phyloP scores from a whole-genome alignment of 305 asterid genomes.

The Petunia hybrid region DNA sequence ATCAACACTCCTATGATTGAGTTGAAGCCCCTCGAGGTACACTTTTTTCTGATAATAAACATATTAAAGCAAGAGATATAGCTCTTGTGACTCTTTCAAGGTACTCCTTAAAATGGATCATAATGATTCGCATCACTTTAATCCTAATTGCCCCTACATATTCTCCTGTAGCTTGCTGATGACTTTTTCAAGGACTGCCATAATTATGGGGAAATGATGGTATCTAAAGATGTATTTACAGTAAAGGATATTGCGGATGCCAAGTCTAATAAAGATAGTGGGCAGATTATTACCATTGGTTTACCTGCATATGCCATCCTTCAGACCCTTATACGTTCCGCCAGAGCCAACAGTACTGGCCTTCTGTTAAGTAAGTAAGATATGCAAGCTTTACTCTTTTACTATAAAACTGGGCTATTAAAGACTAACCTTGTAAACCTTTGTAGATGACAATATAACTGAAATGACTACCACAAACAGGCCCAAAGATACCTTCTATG shows the following conservation, averaged over 20 bases:
- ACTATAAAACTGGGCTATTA: not conserved
- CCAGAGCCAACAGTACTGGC: slow-evolving; percentile 68
- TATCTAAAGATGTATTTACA: slow-evolving; percentile 66
- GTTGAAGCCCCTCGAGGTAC: slow-evolving; percentile 83
- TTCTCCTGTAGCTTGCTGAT: slow-evolving; percentile 57
- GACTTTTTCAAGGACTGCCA: slow-evolving; percentile 69
- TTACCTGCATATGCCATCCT: slow-evolving; percentile 81
- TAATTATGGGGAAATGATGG: slow-evolving; percentile 64
- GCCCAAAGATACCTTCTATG: slow-evolving; percentile 77
- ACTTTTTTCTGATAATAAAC: not conserved
- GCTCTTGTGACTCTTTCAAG: not conserved
- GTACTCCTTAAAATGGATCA: not conserved
- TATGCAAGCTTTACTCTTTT: not conserved
- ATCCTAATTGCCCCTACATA: slow-evolving; percentile 25
- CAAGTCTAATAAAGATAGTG: slow-evolving; percentile 57
- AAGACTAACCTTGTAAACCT: not conserved
- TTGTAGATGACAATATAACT: slow-evolving; percentile 54
- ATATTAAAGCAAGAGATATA: not conserved
- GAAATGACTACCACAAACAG: slow-evolving; percentile 81
- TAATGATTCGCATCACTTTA: not conserved
- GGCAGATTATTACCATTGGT: slow-evolving; percentile 62
- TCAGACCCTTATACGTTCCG: slow-evolving; percentile 72
- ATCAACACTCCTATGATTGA: slow-evolving; percentile 65
- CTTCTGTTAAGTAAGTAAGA: slow-evolving; percentile 64
- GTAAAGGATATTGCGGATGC: slow-evolving; percentile 77